These are phyloP conservation scores for Fusarium albosuccineum DNA, from an alignment of 2,329 filamentous ascomycete genomes.

Conservation along the genomic window DNA sequence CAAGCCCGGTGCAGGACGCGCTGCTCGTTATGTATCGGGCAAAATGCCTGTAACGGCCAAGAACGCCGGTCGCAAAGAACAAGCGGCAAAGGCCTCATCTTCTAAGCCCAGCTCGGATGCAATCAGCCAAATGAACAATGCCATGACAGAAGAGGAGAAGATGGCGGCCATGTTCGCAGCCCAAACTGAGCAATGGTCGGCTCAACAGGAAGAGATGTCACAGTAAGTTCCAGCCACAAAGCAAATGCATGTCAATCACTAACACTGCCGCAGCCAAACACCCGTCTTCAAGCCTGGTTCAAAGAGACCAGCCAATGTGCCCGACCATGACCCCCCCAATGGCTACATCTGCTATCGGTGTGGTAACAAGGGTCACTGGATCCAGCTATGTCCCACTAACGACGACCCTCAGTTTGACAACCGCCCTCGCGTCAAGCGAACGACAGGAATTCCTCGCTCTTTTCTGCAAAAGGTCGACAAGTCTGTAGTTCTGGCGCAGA, in stretches of 20 bases:
- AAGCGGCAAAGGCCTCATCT: slow-evolving; percentile 68
- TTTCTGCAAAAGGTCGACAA: slow-evolving; percentile 97
- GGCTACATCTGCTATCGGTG: slow-evolving; percentile 98
- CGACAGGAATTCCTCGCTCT: slow-evolving; percentile 95
- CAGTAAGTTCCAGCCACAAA: slow-evolving; percentile 65
- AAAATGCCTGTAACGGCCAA: slow-evolving; percentile 94
- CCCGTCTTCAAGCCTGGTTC: slow-evolving; percentile 70
- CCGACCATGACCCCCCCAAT: slow-evolving; percentile 91
- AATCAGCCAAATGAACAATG: slow-evolving; percentile 76
- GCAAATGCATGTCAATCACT: slow-evolving; percentile 41
- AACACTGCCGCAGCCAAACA: slow-evolving; percentile 65
- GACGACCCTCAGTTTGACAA: slow-evolving; percentile 97
- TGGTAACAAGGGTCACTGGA: slow-evolving; percentile 99
- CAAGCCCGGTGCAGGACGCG: slow-evolving; percentile 88
- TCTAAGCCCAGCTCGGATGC: slow-evolving; percentile 70
- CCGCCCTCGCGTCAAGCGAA: slow-evolving; percentile 92
- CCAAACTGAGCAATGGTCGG: slow-evolving; percentile 91
- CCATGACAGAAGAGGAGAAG: slow-evolving; percentile 93
- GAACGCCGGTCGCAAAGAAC: slow-evolving; percentile 78
- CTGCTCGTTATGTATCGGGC: slow-evolving; percentile 94
- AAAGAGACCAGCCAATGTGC: slow-evolving; percentile 81
- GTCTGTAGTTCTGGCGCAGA: slow-evolving; percentile 78
- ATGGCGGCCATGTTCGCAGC: slow-evolving; percentile 93
- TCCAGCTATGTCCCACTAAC: slow-evolving; percentile 98
- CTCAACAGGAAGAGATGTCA: slow-evolving; percentile 93